Evolutionary conservation across 2,329 filamentous ascomycete genomes (phyloP).

Genomic region (Pseudogymnoascus sp.): DNA sequence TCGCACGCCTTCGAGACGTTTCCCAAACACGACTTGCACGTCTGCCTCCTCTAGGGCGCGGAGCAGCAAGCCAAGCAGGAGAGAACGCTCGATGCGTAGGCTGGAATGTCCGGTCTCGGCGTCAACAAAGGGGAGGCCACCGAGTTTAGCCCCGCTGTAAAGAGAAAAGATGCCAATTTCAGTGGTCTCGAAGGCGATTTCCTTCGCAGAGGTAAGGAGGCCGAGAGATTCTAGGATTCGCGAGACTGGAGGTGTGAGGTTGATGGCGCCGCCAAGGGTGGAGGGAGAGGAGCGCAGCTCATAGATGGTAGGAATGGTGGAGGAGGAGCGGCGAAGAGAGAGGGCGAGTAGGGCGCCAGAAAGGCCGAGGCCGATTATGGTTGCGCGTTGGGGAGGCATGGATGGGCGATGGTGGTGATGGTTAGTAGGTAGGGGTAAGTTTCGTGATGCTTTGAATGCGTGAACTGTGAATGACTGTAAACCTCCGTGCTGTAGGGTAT

Average conservation of each 20-base stretch:
- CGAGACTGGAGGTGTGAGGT: conserved; percentile 39
- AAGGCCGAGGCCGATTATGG: conserved; percentile 43
- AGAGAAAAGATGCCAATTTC: conserved; percentile 27
- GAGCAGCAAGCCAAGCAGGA: conserved; percentile 23
- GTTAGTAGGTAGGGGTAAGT: neutral
- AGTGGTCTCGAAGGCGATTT: conserved; percentile 13
- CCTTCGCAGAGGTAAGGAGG: conserved; percentile 21
- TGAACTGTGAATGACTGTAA: neutral
- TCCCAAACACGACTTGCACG: conserved; percentile 15
- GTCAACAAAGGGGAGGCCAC: conserved; percentile 14
- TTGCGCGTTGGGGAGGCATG: neutral
- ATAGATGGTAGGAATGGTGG: conserved; percentile 36
- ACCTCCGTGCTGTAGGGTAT: neutral
- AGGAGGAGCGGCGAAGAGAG: conserved; percentile 36
- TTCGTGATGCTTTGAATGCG: neutral
- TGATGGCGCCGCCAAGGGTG: conserved; percentile 38
- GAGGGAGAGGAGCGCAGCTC: conserved; percentile 39
- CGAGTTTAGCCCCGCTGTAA: conserved; percentile 22
- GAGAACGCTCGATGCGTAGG: conserved; percentile 25
- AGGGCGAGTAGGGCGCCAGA: conserved; percentile 43
- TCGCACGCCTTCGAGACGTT: conserved; percentile 2
- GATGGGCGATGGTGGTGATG: neutral
- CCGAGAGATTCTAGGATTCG: conserved; percentile 36
- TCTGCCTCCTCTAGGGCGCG: conserved; percentile 13
- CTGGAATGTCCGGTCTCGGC: conserved; percentile 13